phyloP scores from a whole-genome alignment of 2,329 filamentous ascomycete genomes.

The Talaromyces sp. region DNA sequence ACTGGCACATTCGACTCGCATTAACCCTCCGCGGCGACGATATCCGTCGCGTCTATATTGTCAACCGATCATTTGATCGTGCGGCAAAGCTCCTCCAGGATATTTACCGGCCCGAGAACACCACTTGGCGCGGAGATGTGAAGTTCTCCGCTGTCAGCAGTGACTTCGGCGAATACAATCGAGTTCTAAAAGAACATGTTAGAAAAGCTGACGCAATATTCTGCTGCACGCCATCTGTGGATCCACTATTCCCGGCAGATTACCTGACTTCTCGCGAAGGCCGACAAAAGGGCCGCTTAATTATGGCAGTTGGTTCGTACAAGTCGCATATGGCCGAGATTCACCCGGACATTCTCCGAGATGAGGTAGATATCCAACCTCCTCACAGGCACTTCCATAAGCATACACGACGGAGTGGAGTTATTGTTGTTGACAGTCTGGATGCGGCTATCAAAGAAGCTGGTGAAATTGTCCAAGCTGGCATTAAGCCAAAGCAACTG shows the following conservation, averaged over 20 bases:
- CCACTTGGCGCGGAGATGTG: slow-evolving; percentile 65
- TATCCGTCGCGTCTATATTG: slow-evolving; percentile 78
- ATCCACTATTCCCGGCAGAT: slow-evolving; percentile 72
- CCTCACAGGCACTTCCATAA: slow-evolving; percentile 53
- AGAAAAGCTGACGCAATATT: slow-evolving; percentile 76
- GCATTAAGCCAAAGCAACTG: slow-evolving; percentile 71
- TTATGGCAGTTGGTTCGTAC: slow-evolving; percentile 54
- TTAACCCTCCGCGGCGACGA: slow-evolving; percentile 67
- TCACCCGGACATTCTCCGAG: slow-evolving; percentile 72
- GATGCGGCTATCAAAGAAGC: slow-evolving; percentile 80
- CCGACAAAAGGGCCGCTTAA: slow-evolving; percentile 47
- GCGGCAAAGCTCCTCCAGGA: slow-evolving; percentile 52
- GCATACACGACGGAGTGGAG: slow-evolving; percentile 60
- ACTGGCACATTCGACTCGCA: slow-evolving; percentile 89
- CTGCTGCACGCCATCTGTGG: slow-evolving; percentile 78
- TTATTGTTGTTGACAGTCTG: slow-evolving; percentile 68
- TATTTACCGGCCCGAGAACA: slow-evolving; percentile 56
- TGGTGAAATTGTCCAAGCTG: slow-evolving; percentile 81
- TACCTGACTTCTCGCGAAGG: slow-evolving; percentile 67
- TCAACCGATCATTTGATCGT: slow-evolving; percentile 66
- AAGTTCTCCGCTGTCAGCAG: slow-evolving; percentile 73
- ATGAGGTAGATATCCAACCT: slow-evolving; percentile 56
- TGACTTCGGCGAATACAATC: slow-evolving; percentile 67
- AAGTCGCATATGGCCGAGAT: slow-evolving; percentile 79
- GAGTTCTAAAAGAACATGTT: slow-evolving; percentile 72